A percentile compares a stretch with the other conserved stretches of the same genome.
Evolutionary conservation across 495 filamentous ascomycete species (phyloP).

Genomic region (Tetracladium setigerum): DNA sequence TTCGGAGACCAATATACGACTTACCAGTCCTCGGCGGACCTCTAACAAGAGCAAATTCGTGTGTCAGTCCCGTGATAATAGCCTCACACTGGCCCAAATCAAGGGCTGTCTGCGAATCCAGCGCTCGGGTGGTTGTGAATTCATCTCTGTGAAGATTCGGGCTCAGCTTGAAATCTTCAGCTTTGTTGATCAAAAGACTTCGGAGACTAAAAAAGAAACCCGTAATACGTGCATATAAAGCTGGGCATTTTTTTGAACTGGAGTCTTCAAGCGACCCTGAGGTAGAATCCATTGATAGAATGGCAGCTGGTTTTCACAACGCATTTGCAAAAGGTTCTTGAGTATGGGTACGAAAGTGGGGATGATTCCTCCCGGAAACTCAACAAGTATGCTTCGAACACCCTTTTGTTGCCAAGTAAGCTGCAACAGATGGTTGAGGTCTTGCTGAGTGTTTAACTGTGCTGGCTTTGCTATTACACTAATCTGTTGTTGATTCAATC

Average conservation of each 20-base stretch:
- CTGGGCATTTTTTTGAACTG: constrained; percentile 5
- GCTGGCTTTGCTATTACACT: constrained; percentile 6
- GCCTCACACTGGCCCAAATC: constrained; percentile 12
- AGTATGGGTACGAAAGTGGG: constrained; percentile 27
- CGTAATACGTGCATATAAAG: constrained; percentile 7
- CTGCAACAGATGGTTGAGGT: constrained; percentile 9
- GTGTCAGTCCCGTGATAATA: constrained; percentile 41
- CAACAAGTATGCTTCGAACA: constrained; percentile 21
- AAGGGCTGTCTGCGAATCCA: constrained; percentile 11
- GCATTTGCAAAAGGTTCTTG: constrained; percentile 26
- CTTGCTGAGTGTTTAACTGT: constrained; percentile 2
- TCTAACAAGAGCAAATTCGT: constrained; percentile 69
- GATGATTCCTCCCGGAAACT: constrained; percentile 25
- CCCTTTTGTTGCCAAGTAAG: constrained; percentile 6
- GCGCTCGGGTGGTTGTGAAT: not conserved
- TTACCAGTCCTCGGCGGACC: constrained; percentile 91
- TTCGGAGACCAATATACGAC: constrained; percentile 39
- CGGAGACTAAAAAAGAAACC: constrained; percentile 6
- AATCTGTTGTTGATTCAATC: constrained; percentile 2
- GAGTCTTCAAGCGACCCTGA: not conserved
- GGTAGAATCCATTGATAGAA: constrained; percentile 18
- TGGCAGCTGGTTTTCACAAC: constrained; percentile 7
- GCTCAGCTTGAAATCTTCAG: not conserved
- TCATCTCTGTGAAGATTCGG: constrained; percentile 1
- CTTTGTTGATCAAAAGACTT: constrained; percentile 2